Conservation (phyloP, 2,329 filamentous ascomycete genomes). For the Teratosphaeria zuluensis region DNA sequence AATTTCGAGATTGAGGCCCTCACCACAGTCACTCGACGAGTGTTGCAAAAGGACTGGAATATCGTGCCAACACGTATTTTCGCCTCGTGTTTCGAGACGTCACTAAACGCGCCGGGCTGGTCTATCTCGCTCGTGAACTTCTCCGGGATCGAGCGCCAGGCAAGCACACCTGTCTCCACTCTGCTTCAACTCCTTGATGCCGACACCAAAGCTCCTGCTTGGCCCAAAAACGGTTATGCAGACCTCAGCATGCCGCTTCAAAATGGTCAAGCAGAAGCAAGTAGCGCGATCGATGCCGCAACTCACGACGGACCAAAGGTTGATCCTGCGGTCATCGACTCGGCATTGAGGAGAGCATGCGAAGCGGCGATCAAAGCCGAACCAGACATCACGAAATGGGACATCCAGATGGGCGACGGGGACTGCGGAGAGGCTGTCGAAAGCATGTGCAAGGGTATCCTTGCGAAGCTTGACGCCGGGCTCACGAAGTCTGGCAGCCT, state of each 20-base stretch:
- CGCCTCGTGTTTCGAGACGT: slow-evolving; percentile 42
- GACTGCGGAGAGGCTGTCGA: slow-evolving; percentile 52
- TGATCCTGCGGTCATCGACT: slow-evolving; percentile 24
- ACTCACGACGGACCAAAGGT: slow-evolving; percentile 18
- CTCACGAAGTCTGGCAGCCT: slow-evolving; percentile 20
- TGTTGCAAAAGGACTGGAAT: slow-evolving; percentile 38
- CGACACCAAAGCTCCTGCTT: slow-evolving; percentile 42
- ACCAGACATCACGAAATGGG: slow-evolving; percentile 53
- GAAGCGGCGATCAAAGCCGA: slow-evolving; percentile 46
- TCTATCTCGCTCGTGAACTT: slow-evolving; percentile 47
- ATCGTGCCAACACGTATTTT: slow-evolving; percentile 41
- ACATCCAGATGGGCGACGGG: slow-evolving; percentile 55
- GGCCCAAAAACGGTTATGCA: slow-evolving; percentile 40
- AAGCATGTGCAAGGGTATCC: slow-evolving; percentile 26
- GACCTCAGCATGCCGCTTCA: slow-evolving; percentile 12
- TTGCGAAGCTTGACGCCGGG: slow-evolving; percentile 22
- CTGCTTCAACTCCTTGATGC: slow-evolving; percentile 41
- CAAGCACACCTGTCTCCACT: slow-evolving; percentile 29
- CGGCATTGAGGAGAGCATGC: slow-evolving; percentile 33
- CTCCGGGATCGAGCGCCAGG: slow-evolving; percentile 34
- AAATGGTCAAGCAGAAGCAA: slow-evolving; percentile 11
- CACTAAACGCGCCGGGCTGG: slow-evolving; percentile 47
- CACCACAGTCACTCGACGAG: slow-evolving; percentile 30
- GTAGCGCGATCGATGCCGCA: slow-evolving; percentile 30
- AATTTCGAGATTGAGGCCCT: slow-evolving; percentile 41